These are phyloP conservation scores for Phytophthora europaea DNA, from an alignment of 352 stramenopile genomes.

Conservation along the genomic window DNA sequence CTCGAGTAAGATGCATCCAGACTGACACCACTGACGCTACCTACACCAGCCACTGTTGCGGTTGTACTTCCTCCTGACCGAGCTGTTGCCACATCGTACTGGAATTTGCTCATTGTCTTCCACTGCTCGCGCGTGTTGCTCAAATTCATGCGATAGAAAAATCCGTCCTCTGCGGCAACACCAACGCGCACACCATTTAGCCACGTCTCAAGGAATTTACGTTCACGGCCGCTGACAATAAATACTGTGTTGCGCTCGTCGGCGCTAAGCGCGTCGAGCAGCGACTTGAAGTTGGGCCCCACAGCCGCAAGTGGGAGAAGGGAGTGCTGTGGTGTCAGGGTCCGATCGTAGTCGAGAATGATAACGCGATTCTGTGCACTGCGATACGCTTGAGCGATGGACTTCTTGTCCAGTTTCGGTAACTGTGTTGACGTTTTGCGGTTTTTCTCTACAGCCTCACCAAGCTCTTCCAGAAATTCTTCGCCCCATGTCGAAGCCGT, in stretches of 20 bases:
- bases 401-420: slow-evolving; percentile 66
- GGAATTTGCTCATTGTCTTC: slow-evolving; percentile 90
- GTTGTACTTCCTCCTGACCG: slow-evolving; percentile 42
- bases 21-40: slow-evolving; percentile 34
- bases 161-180: slow-evolving; percentile 80
- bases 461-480: slow-evolving; percentile 82
- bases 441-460: slow-evolving; percentile 71
- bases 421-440: slow-evolving; percentile 56
- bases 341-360: slow-evolving; percentile 91
- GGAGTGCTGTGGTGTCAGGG: slow-evolving; percentile 80
- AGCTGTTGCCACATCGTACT: slow-evolving; percentile 66
- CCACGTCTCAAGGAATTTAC: slow-evolving; percentile 93
- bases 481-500: slow-evolving; percentile 88
- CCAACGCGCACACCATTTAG: slow-evolving; percentile 77
- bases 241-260: slow-evolving; percentile 83
- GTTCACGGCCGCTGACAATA: slow-evolving; percentile 79
- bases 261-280: slow-evolving; percentile 75
- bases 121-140: slow-evolving; percentile 74
- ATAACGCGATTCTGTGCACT: slow-evolving; percentile 84
- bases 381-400: slow-evolving; percentile 75
- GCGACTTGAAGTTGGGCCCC: slow-evolving; percentile 77
- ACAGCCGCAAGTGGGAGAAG: slow-evolving; percentile 84
- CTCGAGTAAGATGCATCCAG: slow-evolving; percentile 49
- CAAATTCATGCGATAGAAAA: slow-evolving; percentile 87
- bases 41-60: slow-evolving; percentile 26